Evolutionary conservation across 495 filamentous ascomycete genomes (phyloP).

Genomic region (Aspergillus bridgeri): DNA sequence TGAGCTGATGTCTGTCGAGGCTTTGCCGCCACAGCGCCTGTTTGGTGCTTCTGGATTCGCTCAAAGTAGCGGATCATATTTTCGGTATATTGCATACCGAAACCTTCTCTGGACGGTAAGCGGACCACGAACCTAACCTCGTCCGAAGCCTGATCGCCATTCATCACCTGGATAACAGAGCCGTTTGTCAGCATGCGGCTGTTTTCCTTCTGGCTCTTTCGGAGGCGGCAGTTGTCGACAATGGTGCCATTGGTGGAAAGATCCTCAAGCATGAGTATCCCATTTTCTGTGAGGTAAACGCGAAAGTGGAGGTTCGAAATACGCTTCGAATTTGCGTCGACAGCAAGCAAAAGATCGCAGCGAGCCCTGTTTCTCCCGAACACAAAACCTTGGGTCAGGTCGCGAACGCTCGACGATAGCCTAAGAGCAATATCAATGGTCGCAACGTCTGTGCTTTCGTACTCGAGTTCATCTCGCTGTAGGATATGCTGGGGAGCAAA

Average conservation of each 20-base stretch:
- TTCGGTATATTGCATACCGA: constrained; percentile 52
- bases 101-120: constrained; percentile 68
- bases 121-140: constrained; percentile 77
- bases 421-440: constrained; percentile 71
- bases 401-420: constrained; percentile 66
- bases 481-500: constrained; percentile 57
- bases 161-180: constrained; percentile 67
- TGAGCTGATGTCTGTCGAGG: constrained; percentile 27
- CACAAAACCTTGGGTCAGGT: constrained; percentile 64
- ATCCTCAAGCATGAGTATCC: constrained; percentile 86
- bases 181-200: constrained; percentile 67
- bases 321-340: constrained; percentile 50
- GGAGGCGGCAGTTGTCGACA: constrained; percentile 67
- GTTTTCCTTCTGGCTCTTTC: constrained; percentile 42
- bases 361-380: constrained; percentile 73
- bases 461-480: constrained; percentile 37
- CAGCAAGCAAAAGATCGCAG: constrained; percentile 69
- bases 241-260: constrained; percentile 88
- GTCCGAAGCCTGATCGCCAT: constrained; percentile 40
- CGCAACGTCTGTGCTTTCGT: constrained; percentile 42
- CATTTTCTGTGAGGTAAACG: constrained; percentile 77
- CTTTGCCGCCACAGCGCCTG: constrained; percentile 21
- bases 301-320: constrained; percentile 91
- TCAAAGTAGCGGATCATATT: constrained; percentile 57
- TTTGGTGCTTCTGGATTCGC: constrained; percentile 24